Conservation (phyloP, 129 eudicot genomes). For the Ambrosia trifida region DNA sequence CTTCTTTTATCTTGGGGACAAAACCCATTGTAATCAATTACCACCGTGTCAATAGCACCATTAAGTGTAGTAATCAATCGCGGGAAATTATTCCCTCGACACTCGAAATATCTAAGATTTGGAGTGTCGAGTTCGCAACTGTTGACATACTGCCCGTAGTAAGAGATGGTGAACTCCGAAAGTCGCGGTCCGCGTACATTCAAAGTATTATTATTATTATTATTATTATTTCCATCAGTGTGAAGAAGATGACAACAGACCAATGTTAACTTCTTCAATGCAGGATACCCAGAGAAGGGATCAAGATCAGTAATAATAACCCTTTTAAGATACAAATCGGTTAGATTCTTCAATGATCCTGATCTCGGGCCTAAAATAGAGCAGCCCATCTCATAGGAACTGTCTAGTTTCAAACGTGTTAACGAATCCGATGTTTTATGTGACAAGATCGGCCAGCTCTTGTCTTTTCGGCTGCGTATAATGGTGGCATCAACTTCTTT, state of each 20-base stretch:
- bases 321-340: background rate
- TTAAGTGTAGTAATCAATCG: background rate
- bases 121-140: slow-evolving; percentile 7
- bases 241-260: background rate
- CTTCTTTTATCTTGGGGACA: background rate
- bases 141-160: background rate
- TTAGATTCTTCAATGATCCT: slow-evolving; percentile 10
- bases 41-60: slow-evolving; percentile 10
- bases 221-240: too few species aligned
- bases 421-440: background rate
- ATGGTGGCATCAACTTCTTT: slow-evolving; percentile 9
- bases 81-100: background rate
- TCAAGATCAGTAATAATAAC: slow-evolving; percentile 1
- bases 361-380: background rate
- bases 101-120: slow-evolving; percentile 14
- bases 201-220: too few species aligned
- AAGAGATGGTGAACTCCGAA: slow-evolving; percentile 6
- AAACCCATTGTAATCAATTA: background rate
- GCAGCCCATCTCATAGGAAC: background rate
- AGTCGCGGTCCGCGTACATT: background rate
- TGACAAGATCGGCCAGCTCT: background rate
- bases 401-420: background rate
- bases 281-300: slow-evolving; percentile 22
- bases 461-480: too few species aligned
- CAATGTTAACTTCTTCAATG: slow-evolving; percentile 9